Base-by-base conservation (phyloP, 768 basidiomycete genomes). In the Rhodotorula babjevae region DNA sequence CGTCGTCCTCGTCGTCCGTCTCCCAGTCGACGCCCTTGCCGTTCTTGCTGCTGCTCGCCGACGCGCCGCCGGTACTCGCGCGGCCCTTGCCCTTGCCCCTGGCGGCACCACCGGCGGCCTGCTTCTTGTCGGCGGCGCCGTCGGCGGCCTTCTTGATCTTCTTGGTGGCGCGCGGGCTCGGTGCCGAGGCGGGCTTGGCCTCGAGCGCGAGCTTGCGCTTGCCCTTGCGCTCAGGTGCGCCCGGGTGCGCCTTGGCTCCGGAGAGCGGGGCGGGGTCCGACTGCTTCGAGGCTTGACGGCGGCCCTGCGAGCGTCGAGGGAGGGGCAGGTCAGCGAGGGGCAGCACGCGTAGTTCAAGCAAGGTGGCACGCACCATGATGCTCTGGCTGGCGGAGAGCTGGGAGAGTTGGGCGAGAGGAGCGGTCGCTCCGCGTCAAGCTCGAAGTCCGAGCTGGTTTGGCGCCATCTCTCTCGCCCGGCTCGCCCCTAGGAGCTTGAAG, bases 161-260 rank as follows among this genome's bases (percentile, higher is more conserved):
- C 47, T 50, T 49, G 8, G 31, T 29, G 14, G 49, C 46, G 27
- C 49, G 12, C 33, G 63, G 50, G 25, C 25, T 55, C 36, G 57
- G 50, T 9, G 53, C 53, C 1, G 33, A n/a, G 2, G 27, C 36
- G 19, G 70, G 67, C 56, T 69, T 65, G 2, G 74, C 69, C 59
- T 68, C 73, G 63, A 68, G 59, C 0, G 61, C 70, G 50, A 70
- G 70, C 64, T 75, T 75, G 53, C 70, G 67, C 49, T 75, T 75
- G 46, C 74, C 74, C 60, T 68, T 69, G 61, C 70, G 69, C n/a
- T 60, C 49, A 8, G 64, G 67, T 0, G 66, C 64, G 27, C 59
- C 67, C 3, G 74, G 74, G 67, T 75, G 74, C 19, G 66, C 69
- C 31, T 65, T 50, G 3, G 62, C 58, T 44, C 70, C 74, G n/a